These are phyloP conservation scores for Bipolaris bicolor DNA, from an alignment of 2,329 filamentous ascomycete genomes.

Conservation along the genomic window DNA sequence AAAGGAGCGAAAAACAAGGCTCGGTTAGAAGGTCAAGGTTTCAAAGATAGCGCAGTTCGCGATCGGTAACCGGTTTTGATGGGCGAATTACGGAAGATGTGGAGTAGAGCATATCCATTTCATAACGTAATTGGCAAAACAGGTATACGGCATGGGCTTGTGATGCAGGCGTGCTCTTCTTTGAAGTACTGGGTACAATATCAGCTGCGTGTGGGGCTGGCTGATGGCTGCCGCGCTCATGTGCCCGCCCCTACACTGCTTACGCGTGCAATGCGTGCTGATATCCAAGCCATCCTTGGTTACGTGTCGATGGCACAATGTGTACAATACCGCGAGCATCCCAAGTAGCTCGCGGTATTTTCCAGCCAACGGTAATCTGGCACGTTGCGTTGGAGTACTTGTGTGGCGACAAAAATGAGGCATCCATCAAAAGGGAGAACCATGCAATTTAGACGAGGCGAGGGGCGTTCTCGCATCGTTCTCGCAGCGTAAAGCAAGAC, in stretches of 20 bases:
- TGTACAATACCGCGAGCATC: not conserved
- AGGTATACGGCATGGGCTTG: not conserved
- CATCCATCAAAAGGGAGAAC: conserved; percentile 1
- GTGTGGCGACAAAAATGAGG: conserved; percentile 6
- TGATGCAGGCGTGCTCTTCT: not conserved
- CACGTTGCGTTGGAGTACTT: conserved; percentile 4
- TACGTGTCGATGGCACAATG: not conserved
- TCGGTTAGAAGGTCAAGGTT: not conserved
- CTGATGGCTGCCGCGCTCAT: not conserved
- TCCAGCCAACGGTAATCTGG: not conserved
- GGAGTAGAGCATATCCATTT: not conserved
- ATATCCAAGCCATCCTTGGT: not conserved
- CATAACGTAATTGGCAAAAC: not conserved
- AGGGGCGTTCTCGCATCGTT: conserved; percentile 8
- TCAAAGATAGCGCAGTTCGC: not conserved
- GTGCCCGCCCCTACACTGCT: not conserved
- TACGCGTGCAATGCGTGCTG: not conserved
- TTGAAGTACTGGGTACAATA: not conserved
- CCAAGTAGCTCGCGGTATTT: too few species aligned
- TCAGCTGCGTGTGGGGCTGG: not conserved
- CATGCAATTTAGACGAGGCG: conserved; percentile 6
- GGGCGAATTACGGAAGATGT: not conserved
- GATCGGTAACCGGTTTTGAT: not conserved
- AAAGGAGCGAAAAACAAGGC: too few species aligned
- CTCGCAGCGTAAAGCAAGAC: conserved; percentile 3